These are phyloP conservation scores for Coffea canephora DNA, from an alignment of 257 asterid genomes.

Conservation along the genomic window DNA sequence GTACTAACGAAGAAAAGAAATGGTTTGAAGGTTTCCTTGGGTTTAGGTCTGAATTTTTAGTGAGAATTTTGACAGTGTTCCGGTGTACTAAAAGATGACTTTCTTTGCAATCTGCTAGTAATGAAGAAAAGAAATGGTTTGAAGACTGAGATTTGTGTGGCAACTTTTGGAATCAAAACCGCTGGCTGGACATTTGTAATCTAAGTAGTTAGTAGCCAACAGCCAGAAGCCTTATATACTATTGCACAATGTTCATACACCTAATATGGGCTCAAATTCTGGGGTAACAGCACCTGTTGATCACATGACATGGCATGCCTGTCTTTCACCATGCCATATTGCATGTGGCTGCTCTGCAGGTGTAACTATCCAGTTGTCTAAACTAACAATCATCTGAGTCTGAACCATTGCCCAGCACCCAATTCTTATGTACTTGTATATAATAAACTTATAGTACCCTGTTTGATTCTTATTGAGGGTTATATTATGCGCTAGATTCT, in stretches of 20 bases:
- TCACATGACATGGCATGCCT: not conserved
- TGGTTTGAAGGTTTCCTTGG: not conserved
- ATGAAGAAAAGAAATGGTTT: not conserved
- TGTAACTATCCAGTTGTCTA: not conserved
- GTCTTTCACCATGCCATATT: not conserved
- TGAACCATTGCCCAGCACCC: not conserved
- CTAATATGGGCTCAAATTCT: not conserved
- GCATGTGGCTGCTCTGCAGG: not conserved
- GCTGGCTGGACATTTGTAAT: not conserved
- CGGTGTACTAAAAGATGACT: not conserved
- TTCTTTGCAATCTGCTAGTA: not conserved
- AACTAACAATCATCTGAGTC: not conserved
- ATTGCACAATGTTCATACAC: not conserved
- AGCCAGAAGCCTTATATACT: not conserved
- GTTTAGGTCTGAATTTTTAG: not conserved
- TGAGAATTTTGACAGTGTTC: not conserved
- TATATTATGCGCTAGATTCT: not conserved
- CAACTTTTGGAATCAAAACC: not conserved
- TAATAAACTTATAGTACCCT: not conserved
- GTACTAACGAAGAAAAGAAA: not conserved
- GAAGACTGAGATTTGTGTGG: not conserved
- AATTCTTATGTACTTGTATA: not conserved
- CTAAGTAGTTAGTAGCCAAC: not conserved
- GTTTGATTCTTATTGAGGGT: not conserved
- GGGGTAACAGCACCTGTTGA: not conserved